These are phyloP conservation scores for Entrophospora sp. DNA, from an alignment of 192 early-diverging fungal species.

Conservation along the genomic window DNA sequence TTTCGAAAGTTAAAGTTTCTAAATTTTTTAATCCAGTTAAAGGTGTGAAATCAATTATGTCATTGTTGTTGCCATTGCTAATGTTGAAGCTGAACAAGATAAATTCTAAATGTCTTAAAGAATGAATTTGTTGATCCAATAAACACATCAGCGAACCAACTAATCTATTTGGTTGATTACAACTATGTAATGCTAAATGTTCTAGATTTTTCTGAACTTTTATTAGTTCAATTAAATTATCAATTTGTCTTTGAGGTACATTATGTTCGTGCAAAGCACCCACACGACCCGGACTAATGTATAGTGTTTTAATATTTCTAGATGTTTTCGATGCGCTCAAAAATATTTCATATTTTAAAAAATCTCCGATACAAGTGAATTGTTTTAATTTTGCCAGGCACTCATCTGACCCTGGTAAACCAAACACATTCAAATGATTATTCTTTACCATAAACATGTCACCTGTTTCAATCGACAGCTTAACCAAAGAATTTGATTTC, in stretches of 20 bases:
- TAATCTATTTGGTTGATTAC: background rate
- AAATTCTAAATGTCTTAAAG: background rate
- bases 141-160: background rate
- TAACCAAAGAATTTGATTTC: background rate
- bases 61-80: too few species aligned
- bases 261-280: background rate
- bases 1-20: background rate
- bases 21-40: background rate
- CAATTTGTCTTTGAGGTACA: background rate
- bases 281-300: background rate
- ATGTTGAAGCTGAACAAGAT: too few species aligned
- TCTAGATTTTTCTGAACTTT: background rate
- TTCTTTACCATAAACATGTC: background rate
- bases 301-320: background rate
- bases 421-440: background rate
- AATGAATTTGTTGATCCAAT: background rate
- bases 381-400: background rate
- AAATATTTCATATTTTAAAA: background rate
- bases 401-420: background rate
- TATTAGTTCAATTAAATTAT: background rate
- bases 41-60: background rate
- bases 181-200: background rate
- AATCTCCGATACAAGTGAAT: background rate
- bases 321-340: background rate
- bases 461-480: background rate